These are phyloP conservation scores for Aspergillus caelatus DNA, from an alignment of 2,329 filamentous ascomycete species.

Conservation along the genomic window DNA sequence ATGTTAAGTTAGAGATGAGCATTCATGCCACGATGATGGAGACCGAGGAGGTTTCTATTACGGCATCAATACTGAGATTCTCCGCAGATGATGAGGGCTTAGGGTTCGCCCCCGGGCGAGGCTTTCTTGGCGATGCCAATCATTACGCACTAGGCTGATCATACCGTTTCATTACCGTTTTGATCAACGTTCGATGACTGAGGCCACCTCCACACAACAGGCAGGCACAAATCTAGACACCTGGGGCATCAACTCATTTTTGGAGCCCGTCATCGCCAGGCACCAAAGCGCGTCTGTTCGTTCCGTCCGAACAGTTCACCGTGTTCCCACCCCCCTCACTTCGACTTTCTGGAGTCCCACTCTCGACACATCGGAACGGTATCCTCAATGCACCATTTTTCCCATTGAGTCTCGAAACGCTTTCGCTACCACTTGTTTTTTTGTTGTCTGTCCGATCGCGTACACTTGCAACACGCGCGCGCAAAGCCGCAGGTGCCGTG, in stretches of 20 bases:
- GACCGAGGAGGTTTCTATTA: conserved; percentile 24
- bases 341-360: conserved; percentile 4
- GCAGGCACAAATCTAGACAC: neutral
- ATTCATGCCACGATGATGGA: conserved; percentile 15
- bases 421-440: neutral
- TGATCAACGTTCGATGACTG: neutral
- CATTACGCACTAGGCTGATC: neutral
- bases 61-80: conserved; percentile 21
- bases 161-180: neutral
- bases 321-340: conserved; percentile 12
- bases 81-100: conserved; percentile 15
- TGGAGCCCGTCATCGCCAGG: conserved; percentile 17
- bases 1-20: conserved; percentile 7
- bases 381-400: neutral
- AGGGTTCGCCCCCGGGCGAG: conserved; percentile 7
- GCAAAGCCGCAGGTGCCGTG: conserved; percentile 12
- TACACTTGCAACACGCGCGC: conserved; percentile 17
- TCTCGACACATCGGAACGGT: neutral
- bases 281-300: conserved; percentile 24
- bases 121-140: conserved; percentile 1
- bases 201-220: neutral
- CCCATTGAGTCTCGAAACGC: conserved; percentile 9
- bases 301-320: conserved; percentile 14
- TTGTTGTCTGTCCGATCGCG: conserved; percentile 1
- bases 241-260: conserved; percentile 10